Conservation (phyloP, 1,284 basidiomycete species). For the Ustilago loliicola region DNA sequence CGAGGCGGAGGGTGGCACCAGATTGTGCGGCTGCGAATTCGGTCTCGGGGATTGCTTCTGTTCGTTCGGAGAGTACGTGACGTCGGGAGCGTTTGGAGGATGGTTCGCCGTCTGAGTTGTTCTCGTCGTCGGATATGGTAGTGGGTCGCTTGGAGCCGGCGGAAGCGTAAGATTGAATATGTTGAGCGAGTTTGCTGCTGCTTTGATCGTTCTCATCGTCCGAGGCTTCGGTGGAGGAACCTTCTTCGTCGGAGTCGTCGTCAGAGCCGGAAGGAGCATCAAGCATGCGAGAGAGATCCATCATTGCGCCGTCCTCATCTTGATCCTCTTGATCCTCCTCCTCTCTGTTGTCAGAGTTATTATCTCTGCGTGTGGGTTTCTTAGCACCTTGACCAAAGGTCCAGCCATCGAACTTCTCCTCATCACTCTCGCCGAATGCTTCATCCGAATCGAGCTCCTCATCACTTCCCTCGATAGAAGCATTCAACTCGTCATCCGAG, state of each 20-base stretch:
- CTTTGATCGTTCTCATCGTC: constrained; percentile 46
- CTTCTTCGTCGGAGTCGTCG: constrained; percentile 22
- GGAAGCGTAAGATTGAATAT: constrained; percentile 42
- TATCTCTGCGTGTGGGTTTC: constrained; percentile 12
- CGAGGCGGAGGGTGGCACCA: constrained; percentile 71
- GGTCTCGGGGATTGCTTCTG: constrained; percentile 80
- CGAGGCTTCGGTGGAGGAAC: constrained; percentile 15
- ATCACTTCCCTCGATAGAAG: constrained; percentile 58
- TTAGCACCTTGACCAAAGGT: constrained; percentile 37
- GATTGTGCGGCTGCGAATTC: constrained; percentile 68
- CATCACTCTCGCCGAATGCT: constrained; percentile 67
- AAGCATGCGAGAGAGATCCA: constrained; percentile 65
- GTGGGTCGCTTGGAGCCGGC: constrained; percentile 34
- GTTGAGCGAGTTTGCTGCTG: constrained; percentile 39
- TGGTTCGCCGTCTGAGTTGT: constrained; percentile 28
- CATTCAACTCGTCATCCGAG: constrained; percentile 57
- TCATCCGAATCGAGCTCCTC: constrained; percentile 69
- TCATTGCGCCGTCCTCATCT: constrained; percentile 58
- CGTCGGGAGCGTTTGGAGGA: constrained; percentile 75
- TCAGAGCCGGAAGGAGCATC: constrained; percentile 55
- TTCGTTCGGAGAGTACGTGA: constrained; percentile 77
- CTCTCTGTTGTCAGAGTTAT: constrained; percentile 20
- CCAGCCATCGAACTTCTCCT: constrained; percentile 61
- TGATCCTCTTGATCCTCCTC: constrained; percentile 42
- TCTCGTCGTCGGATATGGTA: constrained; percentile 15